Conservation (phyloP, 148 eudicot species). For the Chenopodium formosanum region DNA sequence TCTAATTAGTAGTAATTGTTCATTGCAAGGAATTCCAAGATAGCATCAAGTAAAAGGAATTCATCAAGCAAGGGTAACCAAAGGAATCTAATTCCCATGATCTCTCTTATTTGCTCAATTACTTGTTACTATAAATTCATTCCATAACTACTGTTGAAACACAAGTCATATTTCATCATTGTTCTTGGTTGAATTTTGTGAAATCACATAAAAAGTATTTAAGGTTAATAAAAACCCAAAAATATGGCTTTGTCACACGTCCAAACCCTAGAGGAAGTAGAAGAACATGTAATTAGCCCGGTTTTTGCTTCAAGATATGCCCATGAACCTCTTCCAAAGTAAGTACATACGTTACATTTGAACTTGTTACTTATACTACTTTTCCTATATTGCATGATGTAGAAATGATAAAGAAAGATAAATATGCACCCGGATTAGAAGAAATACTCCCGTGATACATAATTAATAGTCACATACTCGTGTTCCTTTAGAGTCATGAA, state of each 20-base stretch:
- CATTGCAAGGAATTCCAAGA: constrained; percentile 21
- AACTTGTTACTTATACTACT: neutral
- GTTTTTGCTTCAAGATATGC: constrained; percentile 45
- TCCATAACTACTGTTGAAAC: constrained; percentile 10
- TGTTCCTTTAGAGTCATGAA: too few relatives aligned
- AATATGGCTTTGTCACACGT: constrained; percentile 32
- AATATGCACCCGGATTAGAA: too few relatives aligned
- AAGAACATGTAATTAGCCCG: constrained; percentile 24
- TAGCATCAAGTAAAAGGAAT: constrained; percentile 23
- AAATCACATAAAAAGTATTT: neutral
- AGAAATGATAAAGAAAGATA: too few relatives aligned
- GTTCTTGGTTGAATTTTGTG: neutral
- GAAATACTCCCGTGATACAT: too few relatives aligned
- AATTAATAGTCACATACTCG: too few relatives aligned
- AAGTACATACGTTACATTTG: neutral
- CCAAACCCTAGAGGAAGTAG: constrained; percentile 28
- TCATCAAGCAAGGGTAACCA: constrained; percentile 14
- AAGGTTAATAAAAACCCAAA: neutral
- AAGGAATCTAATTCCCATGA: constrained; percentile 17
- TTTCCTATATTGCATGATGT: too few relatives aligned
- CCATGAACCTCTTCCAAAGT: constrained; percentile 43
- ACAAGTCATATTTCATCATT: neutral
- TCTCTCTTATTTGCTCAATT: neutral
- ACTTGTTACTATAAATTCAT: constrained; percentile 8
- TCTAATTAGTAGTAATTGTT: neutral